Evolutionary conservation across 1,284 basidiomycete genomes (phyloP).

Genomic region (Leccinum angustisporum): DNA sequence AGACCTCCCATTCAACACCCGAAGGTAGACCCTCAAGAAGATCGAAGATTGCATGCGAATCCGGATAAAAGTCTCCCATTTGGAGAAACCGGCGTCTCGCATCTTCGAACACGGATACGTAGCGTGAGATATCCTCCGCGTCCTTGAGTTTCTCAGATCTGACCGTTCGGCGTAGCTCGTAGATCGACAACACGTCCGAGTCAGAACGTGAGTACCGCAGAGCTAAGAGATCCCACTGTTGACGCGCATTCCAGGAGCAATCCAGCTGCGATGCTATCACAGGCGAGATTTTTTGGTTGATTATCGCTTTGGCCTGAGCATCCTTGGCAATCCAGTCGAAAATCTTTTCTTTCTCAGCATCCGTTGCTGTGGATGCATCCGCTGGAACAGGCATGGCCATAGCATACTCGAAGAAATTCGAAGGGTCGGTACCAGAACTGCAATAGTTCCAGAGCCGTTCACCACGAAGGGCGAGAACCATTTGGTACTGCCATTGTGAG

Average conservation of each 20-base stretch:
- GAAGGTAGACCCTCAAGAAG: too few species aligned
- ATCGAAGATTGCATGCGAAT: too few species aligned
- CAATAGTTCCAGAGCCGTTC: conserved; percentile 1
- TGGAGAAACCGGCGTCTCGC: too few species aligned
- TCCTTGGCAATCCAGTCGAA: not conserved
- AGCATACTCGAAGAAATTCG: not conserved
- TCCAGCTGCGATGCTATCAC: not conserved
- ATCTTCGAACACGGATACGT: too few species aligned
- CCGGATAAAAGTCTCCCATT: too few species aligned
- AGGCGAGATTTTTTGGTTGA: not conserved
- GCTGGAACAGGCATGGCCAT: not conserved
- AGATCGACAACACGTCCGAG: too few species aligned
- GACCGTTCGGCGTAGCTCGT: too few species aligned
- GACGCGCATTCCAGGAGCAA: not conserved
- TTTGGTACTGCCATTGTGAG: not conserved
- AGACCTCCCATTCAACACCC: too few species aligned
- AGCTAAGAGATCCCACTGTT: not conserved
- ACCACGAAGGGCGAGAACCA: not conserved
- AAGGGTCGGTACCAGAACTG: not conserved
- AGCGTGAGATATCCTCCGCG: too few species aligned
- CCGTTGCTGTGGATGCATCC: not conserved
- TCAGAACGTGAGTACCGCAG: too few species aligned
- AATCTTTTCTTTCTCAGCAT: not conserved
- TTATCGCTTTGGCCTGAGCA: not conserved
- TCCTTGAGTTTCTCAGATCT: too few species aligned